Percentiles rank a stretch among this genome's conserved stretches.
Evolutionary conservation across 305 asterid species (phyloP).

Genomic region (Withania somnifera): DNA sequence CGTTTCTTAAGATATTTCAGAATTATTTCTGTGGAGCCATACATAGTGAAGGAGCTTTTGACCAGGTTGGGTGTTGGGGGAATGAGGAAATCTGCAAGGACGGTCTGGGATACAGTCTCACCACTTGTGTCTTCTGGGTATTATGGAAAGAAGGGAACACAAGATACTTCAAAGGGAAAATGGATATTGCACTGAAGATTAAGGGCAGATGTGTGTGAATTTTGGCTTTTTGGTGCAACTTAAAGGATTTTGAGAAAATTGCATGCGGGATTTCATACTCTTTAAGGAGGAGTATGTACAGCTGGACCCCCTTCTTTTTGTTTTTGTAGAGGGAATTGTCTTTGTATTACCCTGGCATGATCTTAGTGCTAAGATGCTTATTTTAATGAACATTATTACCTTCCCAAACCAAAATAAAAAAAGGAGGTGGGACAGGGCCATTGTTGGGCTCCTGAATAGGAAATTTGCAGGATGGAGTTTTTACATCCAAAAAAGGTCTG

Average conservation of each 20-base stretch:
- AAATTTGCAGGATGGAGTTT: not conserved
- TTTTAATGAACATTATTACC: not conserved
- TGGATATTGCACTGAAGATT: not conserved
- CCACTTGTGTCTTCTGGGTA: not conserved
- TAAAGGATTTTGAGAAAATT: not conserved
- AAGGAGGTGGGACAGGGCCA: not conserved
- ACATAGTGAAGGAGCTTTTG: not conserved
- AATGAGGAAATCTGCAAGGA: not conserved
- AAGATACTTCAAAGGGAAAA: not conserved
- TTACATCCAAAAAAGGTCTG: not conserved
- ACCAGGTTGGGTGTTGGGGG: not conserved
- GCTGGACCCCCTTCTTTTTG: not conserved
- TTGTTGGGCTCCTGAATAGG: not conserved
- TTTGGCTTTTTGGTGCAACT: not conserved
- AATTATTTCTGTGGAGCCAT: not conserved
- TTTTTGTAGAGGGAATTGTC: not conserved
- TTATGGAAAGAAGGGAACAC: not conserved
- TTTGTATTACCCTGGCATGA: not conserved
- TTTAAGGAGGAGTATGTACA: not conserved
- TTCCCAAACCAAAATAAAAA: not conserved
- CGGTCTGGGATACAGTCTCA: not conserved
- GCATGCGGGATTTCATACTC: not conserved
- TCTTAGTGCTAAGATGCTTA: not conserved
- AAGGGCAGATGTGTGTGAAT: not conserved
- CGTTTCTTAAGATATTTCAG: not conserved